Percentiles rank a stretch among this genome's conserved stretches.
These are phyloP conservation scores for Iris pallida DNA, from an alignment of 116 monocot genomes.

Conservation along the genomic window DNA sequence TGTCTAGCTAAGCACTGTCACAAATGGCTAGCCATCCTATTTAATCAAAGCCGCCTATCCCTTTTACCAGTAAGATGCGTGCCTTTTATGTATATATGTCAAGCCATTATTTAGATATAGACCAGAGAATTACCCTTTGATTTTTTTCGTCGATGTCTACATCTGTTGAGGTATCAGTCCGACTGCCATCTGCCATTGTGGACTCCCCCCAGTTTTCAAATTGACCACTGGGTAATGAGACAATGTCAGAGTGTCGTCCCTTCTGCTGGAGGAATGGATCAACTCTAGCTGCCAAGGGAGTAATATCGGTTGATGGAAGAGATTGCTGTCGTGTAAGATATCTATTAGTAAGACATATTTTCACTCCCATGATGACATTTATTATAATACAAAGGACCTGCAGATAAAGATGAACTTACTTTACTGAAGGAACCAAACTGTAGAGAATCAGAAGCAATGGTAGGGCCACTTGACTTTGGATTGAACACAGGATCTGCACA, in stretches of 20 bases:
- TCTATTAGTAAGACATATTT: neutral
- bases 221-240: conserved; percentile 16
- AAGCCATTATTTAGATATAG: neutral
- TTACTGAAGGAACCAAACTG: conserved; percentile 26
- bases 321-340: conserved; percentile 10
- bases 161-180: conserved; percentile 85
- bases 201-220: conserved; percentile 57
- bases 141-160: conserved; percentile 69
- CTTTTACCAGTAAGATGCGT: too few species aligned
- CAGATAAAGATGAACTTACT: conserved; percentile 9
- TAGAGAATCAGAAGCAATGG: conserved; percentile 22
- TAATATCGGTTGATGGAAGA: conserved; percentile 22
- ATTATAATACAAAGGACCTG: neutral
- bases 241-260: conserved; percentile 22
- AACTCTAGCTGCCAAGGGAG: conserved; percentile 18
- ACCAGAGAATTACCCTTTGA: conserved; percentile 41
- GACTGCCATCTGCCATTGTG: conserved; percentile 65
- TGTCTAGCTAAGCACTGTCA: too few species aligned
- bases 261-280: conserved; percentile 13
- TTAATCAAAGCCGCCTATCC: too few species aligned
- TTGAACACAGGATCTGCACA: conserved; percentile 13
- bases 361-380: neutral
- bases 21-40: too few species aligned
- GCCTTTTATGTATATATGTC: too few species aligned
- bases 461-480: conserved; percentile 18